phyloP scores from a whole-genome alignment of 2,329 filamentous ascomycete genomes.

The Hypomyces perniciosus region DNA sequence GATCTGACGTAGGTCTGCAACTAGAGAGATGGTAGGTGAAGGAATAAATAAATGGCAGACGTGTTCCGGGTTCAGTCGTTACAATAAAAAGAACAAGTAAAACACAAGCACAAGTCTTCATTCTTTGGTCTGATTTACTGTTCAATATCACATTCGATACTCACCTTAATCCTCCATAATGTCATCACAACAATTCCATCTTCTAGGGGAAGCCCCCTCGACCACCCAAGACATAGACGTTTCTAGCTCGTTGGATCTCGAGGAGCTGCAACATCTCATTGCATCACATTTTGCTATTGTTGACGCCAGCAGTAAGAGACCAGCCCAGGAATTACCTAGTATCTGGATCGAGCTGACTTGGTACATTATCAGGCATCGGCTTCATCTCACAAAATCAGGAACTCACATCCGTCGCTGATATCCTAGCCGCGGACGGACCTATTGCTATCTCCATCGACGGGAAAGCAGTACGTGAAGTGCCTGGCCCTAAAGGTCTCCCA shows the following conservation, averaged over 20 bases:
- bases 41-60: too few species aligned
- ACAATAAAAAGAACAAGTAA: too few species aligned
- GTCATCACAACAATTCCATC: constrained; percentile 35
- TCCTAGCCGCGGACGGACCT: constrained; percentile 27
- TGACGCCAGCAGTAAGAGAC: constrained; percentile 30
- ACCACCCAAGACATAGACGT: constrained; percentile 33
- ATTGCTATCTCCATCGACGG: constrained; percentile 44
- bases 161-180: constrained; percentile 18
- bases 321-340: neutral
- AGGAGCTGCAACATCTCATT: constrained; percentile 33
- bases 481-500: constrained; percentile 42
- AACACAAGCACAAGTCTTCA: neutral
- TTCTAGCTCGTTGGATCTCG: constrained; percentile 27
- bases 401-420: constrained; percentile 29
- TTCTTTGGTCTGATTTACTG: neutral
- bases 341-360: neutral
- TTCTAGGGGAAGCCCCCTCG: constrained; percentile 35
- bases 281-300: constrained; percentile 40
- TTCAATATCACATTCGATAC: neutral
- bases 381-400: constrained; percentile 28
- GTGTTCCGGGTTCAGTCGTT: too few species aligned
- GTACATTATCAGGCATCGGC: constrained; percentile 26
- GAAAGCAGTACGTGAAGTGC: constrained; percentile 41
- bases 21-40: too few species aligned
- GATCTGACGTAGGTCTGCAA: too few species aligned